phyloP scores from a whole-genome alignment of 371 early-diverging fungal genomes.

The Dichotomocladium elegans region DNA sequence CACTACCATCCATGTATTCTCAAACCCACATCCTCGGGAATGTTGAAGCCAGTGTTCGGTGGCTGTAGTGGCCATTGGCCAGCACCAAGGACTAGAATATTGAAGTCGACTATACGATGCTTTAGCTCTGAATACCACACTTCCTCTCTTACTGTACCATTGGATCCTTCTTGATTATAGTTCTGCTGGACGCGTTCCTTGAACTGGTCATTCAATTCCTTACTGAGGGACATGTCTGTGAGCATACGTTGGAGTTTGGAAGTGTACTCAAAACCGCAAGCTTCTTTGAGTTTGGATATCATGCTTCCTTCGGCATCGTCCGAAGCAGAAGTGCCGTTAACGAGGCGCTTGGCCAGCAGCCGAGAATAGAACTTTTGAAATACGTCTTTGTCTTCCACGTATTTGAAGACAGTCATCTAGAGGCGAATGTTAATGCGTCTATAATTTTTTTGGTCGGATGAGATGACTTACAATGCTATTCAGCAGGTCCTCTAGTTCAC shows the following conservation, averaged over 20 bases:
- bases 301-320: constrained; percentile 74
- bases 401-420: constrained; percentile 77
- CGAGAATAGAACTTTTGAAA: constrained; percentile 85
- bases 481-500: constrained; percentile 81
- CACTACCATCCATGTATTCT: background rate
- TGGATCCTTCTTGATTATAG: constrained; percentile 34
- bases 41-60: constrained; percentile 71
- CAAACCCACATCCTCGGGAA: constrained; percentile 72
- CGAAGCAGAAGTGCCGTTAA: constrained; percentile 67
- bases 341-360: constrained; percentile 74
- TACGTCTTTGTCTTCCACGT: constrained; percentile 87
- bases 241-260: constrained; percentile 88
- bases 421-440: background rate
- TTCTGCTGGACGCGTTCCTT: constrained; percentile 41
- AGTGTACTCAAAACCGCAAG: constrained; percentile 88
- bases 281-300: constrained; percentile 67
- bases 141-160: constrained; percentile 15
- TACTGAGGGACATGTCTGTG: constrained; percentile 79
- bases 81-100: constrained; percentile 80
- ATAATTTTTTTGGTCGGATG: background rate
- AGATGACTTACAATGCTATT: constrained; percentile 69
- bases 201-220: constrained; percentile 69
- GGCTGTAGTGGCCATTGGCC: constrained; percentile 90
- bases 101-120: constrained; percentile 63
- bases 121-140: background rate